A percentile compares a stretch with the other conserved stretches of the same genome.
These are phyloP conservation scores for Clonostachys sp. DNA, from an alignment of 2,329 filamentous ascomycete genomes.

Conservation along the genomic window DNA sequence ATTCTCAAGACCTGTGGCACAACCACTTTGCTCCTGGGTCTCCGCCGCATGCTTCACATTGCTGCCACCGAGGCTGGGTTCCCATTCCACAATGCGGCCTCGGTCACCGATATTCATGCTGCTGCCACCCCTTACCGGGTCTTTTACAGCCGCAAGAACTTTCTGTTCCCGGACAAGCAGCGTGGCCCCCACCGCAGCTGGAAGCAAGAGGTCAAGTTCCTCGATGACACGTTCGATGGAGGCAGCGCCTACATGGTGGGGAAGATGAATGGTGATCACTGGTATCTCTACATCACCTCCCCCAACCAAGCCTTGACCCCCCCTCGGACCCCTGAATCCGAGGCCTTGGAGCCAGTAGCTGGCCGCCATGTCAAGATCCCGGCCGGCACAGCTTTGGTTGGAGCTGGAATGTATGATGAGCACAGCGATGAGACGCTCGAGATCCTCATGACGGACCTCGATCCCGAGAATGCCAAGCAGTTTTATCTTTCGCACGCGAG, in stretches of 20 bases:
- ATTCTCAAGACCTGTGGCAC: conserved; percentile 98
- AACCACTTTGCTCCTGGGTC: conserved; percentile 83
- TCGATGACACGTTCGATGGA: conserved; percentile 86
- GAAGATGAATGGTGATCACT: conserved; percentile 99
- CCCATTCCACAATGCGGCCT: conserved; percentile 67
- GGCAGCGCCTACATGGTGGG: conserved; percentile 99
- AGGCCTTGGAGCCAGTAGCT: conserved; percentile 13
- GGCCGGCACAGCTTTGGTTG: conserved; percentile 32
- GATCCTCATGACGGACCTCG: conserved; percentile 69
- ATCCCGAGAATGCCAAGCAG: conserved; percentile 64
- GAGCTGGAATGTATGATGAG: conserved; percentile 20
- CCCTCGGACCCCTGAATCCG: conserved; percentile 68
- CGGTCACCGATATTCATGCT: conserved; percentile 62
- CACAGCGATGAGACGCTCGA: conserved; percentile 72
- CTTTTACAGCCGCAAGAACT: conserved; percentile 99
- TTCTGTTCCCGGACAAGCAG: conserved; percentile 91
- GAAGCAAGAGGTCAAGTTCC: conserved; percentile 89
- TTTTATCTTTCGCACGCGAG: conserved; percentile 72
- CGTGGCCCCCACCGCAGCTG: conserved; percentile 93
- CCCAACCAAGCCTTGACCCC: conserved; percentile 77
- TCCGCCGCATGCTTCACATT: conserved; percentile 89
- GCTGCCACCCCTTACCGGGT: conserved; percentile 90
- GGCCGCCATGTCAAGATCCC: conserved; percentile 45
- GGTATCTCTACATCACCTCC: conserved; percentile 96
- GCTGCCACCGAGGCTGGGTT: conserved; percentile 87